These are phyloP conservation scores for Mycena floridula DNA, from an alignment of 768 basidiomycete species.

Conservation along the genomic window DNA sequence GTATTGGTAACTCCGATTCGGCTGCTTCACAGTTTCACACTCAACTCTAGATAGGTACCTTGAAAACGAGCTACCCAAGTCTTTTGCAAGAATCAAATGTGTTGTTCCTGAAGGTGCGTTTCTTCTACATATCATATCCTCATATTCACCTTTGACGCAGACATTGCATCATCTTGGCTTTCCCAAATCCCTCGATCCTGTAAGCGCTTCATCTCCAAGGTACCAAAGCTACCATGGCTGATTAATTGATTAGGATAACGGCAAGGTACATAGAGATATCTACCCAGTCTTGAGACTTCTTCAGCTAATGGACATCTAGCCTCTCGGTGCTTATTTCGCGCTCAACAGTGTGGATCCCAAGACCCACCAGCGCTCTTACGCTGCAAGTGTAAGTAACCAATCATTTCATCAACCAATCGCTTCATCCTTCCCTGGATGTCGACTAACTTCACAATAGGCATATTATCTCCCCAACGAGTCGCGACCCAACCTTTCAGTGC, in stretches of 20 bases:
- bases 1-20: conserved; percentile 21
- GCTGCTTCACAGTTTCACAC: conserved; percentile 10
- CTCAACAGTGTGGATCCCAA: conserved; percentile 17
- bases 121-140: not conserved
- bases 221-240: not conserved
- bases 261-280: conserved; percentile 15
- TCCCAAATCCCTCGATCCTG: not conserved
- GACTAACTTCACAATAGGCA: too few relatives aligned
- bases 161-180: not conserved
- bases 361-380: conserved; percentile 21
- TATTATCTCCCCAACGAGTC: conserved; percentile 16
- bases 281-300: not conserved
- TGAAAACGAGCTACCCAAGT: not conserved
- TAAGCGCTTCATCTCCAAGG: not conserved
- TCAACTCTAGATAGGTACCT: not conserved
- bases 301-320: conserved; percentile 11
- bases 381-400: conserved; percentile 20
- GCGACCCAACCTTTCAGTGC: conserved; percentile 18
- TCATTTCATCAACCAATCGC: conserved; percentile 6
- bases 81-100: not conserved
- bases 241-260: not conserved
- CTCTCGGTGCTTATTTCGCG: conserved; percentile 16
- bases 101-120: not conserved
- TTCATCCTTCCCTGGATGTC: too few relatives aligned
- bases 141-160: not conserved